Percentiles rank a stretch among this genome's conserved stretches.
Conservation (phyloP, 495 filamentous ascomycete species). For the Rusavskia elegans region DNA sequence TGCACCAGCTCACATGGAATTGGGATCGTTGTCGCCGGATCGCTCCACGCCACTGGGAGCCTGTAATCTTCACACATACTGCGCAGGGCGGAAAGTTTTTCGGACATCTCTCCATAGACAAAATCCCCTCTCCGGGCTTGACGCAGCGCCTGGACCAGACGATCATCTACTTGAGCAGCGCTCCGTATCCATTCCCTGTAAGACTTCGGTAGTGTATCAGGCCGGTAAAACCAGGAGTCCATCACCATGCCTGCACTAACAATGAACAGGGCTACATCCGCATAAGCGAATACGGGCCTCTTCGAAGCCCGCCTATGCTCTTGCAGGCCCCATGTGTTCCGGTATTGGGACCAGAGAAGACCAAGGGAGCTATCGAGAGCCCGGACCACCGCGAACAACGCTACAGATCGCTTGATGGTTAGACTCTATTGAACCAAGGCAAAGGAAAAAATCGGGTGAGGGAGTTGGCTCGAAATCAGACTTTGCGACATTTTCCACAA, state of each 20-base stretch:
- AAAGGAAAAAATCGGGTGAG: too few species aligned
- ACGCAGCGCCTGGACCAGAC: conserved; percentile 60
- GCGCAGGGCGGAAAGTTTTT: conserved; percentile 52
- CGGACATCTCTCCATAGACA: conserved; percentile 65
- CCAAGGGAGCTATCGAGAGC: conserved; percentile 27
- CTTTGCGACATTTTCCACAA: too few species aligned
- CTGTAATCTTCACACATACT: conserved; percentile 61
- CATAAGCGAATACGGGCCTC: conserved; percentile 30
- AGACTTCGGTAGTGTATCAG: conserved; percentile 48
- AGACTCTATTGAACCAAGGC: too few species aligned
- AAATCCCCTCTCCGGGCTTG: conserved; percentile 46
- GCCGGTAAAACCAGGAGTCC: conserved; percentile 79
- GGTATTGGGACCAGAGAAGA: conserved; percentile 40
- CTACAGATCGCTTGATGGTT: too few species aligned
- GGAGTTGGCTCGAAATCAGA: too few species aligned
- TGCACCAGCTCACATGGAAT: conserved; percentile 85
- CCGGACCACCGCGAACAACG: too few species aligned
- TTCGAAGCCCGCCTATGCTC: conserved; percentile 37
- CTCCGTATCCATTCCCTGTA: conserved; percentile 80
- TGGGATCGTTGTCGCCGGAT: conserved; percentile 55
- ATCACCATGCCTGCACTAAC: conserved; percentile 66
- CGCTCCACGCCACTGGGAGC: conserved; percentile 57
- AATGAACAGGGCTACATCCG: conserved; percentile 63
- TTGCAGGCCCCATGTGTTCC: conserved; percentile 5
- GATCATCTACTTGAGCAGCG: conserved; percentile 62